Base-by-base conservation (phyloP, 176 grass and related monocot genomes). In the Cymbopogon citratus region DNA sequence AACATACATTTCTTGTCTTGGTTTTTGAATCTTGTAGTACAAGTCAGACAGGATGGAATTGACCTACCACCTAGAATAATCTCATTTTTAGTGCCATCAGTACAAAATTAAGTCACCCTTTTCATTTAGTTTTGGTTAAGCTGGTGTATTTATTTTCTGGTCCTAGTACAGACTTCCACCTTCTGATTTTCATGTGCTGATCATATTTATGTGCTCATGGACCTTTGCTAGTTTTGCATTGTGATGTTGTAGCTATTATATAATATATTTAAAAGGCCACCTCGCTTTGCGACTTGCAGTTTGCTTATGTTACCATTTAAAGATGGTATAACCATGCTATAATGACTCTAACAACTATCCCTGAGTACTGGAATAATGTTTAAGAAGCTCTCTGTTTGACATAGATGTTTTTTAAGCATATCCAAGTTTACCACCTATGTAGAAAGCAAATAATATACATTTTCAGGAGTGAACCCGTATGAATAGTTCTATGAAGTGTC, bases 21-120 rank as follows among this genome's bases (percentile, higher is more conserved):
- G 63, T 63, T 64, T 72, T 77, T 38, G 78, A 86, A 86, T 78
- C 66, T 67, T 86, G 57, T 31, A 35, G 60, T 73, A 64, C 26
- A 76, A 81, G 72, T 73, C 43, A 71, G 66, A 86, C 66, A 60
- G 35, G 78, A 86, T 66, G 24, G 66, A 85, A 85, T 71, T 13
- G 87, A 86, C 87, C 66, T 82, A 59, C 66, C 73, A 85, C 78
- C 87, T 66, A 85, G 35, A 85, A 71, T 49, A 82, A 78, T 66
- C 15, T 59, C 21, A 57, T 82, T 49, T 76, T 64, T 46, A 45
- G 71, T 69, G 28, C 14, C 21, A 38, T 75, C 27, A 67, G 69
- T 74, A 36, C 61, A 76, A 66, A 56, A 51, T n/a, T 38, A 77
- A 31, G 15, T 13, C 73, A 18, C 10, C 34, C 9, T 73, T 49